Evolutionary conservation across 148 eudicot species (phyloP).

Genomic region (Silene uniflora): DNA sequence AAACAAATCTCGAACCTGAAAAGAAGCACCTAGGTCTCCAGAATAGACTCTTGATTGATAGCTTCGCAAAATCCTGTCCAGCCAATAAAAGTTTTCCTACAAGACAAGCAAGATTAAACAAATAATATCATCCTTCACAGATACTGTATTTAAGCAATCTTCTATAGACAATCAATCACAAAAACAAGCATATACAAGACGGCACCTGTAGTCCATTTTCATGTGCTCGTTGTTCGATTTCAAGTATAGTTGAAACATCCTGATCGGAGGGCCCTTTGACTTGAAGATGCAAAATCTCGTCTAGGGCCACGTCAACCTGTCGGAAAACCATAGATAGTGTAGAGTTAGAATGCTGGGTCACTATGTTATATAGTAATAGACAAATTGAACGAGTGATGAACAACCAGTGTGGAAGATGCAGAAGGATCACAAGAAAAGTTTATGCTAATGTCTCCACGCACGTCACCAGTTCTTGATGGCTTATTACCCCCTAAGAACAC

Average conservation of each 20-base stretch:
- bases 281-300: conserved; percentile 70
- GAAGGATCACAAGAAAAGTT: conserved; percentile 57
- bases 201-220: conserved; percentile 82
- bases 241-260: conserved; percentile 71
- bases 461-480: conserved; percentile 78
- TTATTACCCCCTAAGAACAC: conserved; percentile 92
- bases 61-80: conserved; percentile 73
- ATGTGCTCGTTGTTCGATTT: conserved; percentile 80
- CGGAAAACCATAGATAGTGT: conserved; percentile 13
- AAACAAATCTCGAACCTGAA: conserved; percentile 41
- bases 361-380: conserved; percentile 10
- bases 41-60: conserved; percentile 83
- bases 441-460: conserved; percentile 64
- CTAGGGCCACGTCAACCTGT: conserved; percentile 79
- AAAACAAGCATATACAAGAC: neutral
- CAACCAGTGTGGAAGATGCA: conserved; percentile 63
- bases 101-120: conserved; percentile 1
- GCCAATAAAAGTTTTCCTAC: conserved; percentile 83
- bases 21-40: conserved; percentile 70
- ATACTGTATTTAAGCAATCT: neutral
- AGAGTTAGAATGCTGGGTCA: conserved; percentile 8
- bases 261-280: conserved; percentile 76
- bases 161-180: neutral
- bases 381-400: conserved; percentile 9
- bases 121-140: neutral